Base-by-base conservation (phyloP, 2,329 filamentous ascomycete species). In the Hypoxylon sp. region DNA sequence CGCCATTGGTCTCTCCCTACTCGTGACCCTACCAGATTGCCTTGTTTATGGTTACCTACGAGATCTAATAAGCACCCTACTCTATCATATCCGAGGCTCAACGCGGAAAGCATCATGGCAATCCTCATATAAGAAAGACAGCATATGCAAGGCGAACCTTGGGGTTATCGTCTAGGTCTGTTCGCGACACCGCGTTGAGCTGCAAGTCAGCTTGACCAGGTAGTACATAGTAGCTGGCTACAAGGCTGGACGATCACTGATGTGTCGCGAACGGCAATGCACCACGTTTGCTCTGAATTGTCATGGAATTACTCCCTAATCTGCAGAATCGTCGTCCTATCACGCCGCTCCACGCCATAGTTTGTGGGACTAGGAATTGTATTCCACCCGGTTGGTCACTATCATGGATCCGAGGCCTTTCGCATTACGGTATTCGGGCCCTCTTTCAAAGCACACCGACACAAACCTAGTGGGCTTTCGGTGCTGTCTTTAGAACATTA, bases 211-310 rank as follows among this genome's bases (percentile, higher is more conserved):
- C 15, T 35, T 21, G 19, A 9, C 21, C 19, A 30, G 7, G 1
- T 29, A 19, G 13, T 21, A 12, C 23, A 29, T 27, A 11, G 2
- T 30, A 38, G 35, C 20, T 38, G 26, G 23, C 26, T 26, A 46
- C 42, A 38, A 11, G 19, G 17, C 23, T 32, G 42, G 38, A 17
- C 9, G 13, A 20, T 45, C 42, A 30, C 41, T 41, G n/a, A 57
- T 44, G 56, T 59, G 56, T 59, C 52, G 38, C 52, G 46, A 53
- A 44, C 52, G 19, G 54, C 29, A 53, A 23, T 20, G 32, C 31
- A 51, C 45, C 56, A 59, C 56, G 56, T 57, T 44, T 38, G 27
- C 37, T 29, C 47, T 17, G 5, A 29, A 40, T 51, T 19, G 23
- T 19, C 42, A 51, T 23, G 12, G 8, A 40, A 36, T 19, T 43